Conservation (phyloP, 179 eudicot species). For the Nepenthes alata region DNA sequence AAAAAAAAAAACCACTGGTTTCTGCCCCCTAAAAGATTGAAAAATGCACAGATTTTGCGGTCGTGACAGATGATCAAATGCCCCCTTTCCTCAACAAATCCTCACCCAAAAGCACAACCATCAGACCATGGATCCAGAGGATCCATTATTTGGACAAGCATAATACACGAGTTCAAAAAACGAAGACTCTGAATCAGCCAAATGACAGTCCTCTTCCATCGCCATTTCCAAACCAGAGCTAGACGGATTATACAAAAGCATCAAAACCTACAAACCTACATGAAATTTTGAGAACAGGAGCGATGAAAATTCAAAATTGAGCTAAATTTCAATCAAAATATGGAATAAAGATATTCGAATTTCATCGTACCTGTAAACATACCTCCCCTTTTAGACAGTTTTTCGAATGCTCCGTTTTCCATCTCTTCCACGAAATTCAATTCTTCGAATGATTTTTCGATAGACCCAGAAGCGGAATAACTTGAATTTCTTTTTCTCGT, state of each 20-base stretch:
- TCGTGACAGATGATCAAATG: not conserved
- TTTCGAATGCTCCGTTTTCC: not conserved
- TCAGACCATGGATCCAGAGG: slow-evolving; percentile 1
- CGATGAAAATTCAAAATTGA: not conserved
- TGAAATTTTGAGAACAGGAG: not conserved
- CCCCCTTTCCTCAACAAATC: slow-evolving; percentile 2
- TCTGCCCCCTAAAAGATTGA: not conserved
- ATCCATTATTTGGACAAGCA: not conserved
- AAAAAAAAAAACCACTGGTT: not conserved
- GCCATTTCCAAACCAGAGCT: not conserved
- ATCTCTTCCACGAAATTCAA: not conserved
- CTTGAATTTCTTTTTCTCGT: not conserved
- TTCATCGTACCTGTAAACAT: not conserved
- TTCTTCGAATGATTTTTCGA: not conserved
- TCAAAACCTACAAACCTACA: not conserved
- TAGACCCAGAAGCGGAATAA: not conserved
- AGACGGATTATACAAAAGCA: not conserved
- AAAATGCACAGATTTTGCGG: not conserved
- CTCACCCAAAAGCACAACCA: not conserved
- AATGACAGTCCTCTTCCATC: not conserved
- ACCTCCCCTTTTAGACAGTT: not conserved
- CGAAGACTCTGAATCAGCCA: not conserved
- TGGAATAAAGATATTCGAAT: not conserved
- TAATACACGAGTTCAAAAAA: not conserved
- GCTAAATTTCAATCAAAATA: not conserved